Base-by-base conservation (phyloP, 1,284 basidiomycete genomes). In the Pseudozyma hubeiensis region DNA sequence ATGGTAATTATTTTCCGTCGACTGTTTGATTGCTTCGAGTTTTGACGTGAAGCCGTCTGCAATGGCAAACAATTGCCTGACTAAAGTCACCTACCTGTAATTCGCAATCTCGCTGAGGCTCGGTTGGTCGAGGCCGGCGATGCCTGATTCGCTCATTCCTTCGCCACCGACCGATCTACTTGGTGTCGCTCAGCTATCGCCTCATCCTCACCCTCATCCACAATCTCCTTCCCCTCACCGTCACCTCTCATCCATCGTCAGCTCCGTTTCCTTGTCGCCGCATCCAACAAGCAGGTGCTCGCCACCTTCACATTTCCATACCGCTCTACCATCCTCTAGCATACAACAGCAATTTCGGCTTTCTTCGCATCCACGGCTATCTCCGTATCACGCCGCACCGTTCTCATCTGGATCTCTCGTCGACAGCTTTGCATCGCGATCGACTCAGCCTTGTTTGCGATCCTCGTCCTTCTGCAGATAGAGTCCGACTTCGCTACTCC, bases 401-500 rank as follows among this genome's bases (percentile, higher is more conserved):
- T 51, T 19, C 14, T 29, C 41, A 43, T 44, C 48, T 13, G 44
- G 17, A 5, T 44, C 29, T 33, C 39, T 29, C n/a, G 29, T 19
- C 19, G 49, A 29, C 49, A 11, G 35, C 35, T 52, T 33, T 39
- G 49, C 50, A 41, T 31, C 39, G 19, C 43, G 8, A 24, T 24
- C 31, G 8, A 10, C 43, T 31, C 16, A 37, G 14, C 10, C 5
- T 11, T 48, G 10, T 49, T 46, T 24, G 7, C 29, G 33, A 7
- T 34, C 40, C 53, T 41, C 49, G 40, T 44, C 43, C 46, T 41
- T 24, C 34, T 30, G 49, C 66, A 63, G 41, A 45, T 59, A 55
- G 66, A 63, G 60, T 68, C 55, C 60, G 66, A 34, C 55, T 52
- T 19, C 55, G 60, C 60, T 68, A 55, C 56, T 55, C 66, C 45